These are phyloP conservation scores for Canavalia ensiformis DNA, from an alignment of 306 rosid genomes.

Conservation along the genomic window DNA sequence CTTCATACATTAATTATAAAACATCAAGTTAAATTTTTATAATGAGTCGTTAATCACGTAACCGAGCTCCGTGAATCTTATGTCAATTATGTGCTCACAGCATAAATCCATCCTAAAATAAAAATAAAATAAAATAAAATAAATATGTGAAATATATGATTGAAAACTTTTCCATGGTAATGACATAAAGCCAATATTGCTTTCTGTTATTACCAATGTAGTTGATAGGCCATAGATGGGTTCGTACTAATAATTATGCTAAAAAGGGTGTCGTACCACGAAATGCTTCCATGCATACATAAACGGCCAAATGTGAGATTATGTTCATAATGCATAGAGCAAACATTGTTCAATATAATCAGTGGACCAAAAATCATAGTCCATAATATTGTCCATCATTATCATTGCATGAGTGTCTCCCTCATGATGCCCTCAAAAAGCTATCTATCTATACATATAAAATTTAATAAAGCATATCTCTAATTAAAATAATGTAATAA, in stretches of 20 bases:
- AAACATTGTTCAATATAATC: conserved; percentile 31
- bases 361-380: conserved; percentile 28
- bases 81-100: conserved; percentile 17
- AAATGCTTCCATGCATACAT: conserved; percentile 53
- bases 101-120: conserved; percentile 37
- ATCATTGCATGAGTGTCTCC: conserved; percentile 64
- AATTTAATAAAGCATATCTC: conserved; percentile 36
- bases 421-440: conserved; percentile 59
- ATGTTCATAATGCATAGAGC: conserved; percentile 43
- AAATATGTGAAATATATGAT: conserved; percentile 48
- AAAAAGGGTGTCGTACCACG: conserved; percentile 75
- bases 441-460: conserved; percentile 42
- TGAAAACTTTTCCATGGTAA: conserved; percentile 71
- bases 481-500: conserved; percentile 41
- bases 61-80: not conserved
- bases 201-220: conserved; percentile 63
- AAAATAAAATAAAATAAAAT: not conserved
- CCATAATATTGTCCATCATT: conserved; percentile 49
- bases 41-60: not conserved
- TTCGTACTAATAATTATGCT: conserved; percentile 61
- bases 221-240: conserved; percentile 46
- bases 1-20: not conserved
- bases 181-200: conserved; percentile 70
- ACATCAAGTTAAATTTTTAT: not conserved
- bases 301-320: conserved; percentile 51